Base-by-base conservation (phyloP, 345 rosid genomes). In the Laguncularia racemosa region DNA sequence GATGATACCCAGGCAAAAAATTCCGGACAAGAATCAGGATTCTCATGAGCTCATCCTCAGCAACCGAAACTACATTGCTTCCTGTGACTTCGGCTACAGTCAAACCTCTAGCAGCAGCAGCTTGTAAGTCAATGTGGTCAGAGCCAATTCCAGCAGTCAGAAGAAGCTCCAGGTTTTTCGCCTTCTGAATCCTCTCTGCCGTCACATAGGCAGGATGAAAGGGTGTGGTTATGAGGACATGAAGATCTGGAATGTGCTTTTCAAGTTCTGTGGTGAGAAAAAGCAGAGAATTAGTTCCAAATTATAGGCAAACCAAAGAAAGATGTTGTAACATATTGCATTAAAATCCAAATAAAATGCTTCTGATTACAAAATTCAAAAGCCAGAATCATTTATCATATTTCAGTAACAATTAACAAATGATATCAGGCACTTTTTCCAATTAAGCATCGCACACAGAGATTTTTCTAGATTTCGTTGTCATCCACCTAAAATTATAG, bases 101-200 rank as follows among this genome's bases (percentile, higher is more conserved):
- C 50, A 89, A 61, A 26, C 97, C 98, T 47, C 93, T 93, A 45
- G 78, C 85, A 23, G 95, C 91, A 11, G 96, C 98, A 1, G 98
- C 98, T 48, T 83, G 66, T 47, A 92, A 74, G 65, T 92, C 97
- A 14, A 92, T 77, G 67, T 92, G 96, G 48, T 92, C 98, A 7
- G 97, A 92, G 45, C 98, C 98, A 43, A 92, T 83, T 58, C 98
- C 98, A 57, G 95, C 95, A 6, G 95, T 92, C 66, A 92, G 95
- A 57, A 89, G 97, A 61, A 92, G 78, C 68, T 89, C 77, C 67
- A 84, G 48, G 73, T 92, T 89, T 71, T 92, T 92, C 55, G 89
- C 98, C 70, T 71, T 89, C 78, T 86, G 84, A 55, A 92, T 92
- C 79, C 95, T 83, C 63, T 92, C 97, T 2, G 86, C 91, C 0